Evolutionary conservation across 2,329 filamentous ascomycete species (phyloP).

Genomic region (Plectosphaerella plurivora): DNA sequence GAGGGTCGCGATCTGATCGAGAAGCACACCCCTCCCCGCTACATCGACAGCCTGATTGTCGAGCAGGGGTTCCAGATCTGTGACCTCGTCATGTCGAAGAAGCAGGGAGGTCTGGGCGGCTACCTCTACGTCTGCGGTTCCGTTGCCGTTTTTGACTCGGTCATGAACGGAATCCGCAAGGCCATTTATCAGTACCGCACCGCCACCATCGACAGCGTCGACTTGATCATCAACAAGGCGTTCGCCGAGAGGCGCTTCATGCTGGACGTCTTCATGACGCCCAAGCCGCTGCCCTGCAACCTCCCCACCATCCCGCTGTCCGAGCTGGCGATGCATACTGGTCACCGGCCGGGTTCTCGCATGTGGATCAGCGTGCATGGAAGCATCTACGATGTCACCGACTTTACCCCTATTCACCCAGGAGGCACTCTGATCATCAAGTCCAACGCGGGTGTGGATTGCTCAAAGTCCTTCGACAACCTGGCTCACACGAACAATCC

Average conservation of each 20-base stretch:
- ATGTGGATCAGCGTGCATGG: slow-evolving; percentile 51
- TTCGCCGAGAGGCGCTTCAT: slow-evolving; percentile 53
- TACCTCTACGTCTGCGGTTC: slow-evolving; percentile 20
- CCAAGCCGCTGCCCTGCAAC: slow-evolving; percentile 45
- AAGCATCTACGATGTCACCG: slow-evolving; percentile 47
- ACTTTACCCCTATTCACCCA: slow-evolving; percentile 49
- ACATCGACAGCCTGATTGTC: slow-evolving; percentile 46
- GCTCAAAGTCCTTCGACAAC: slow-evolving; percentile 46
- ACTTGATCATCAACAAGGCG: slow-evolving; percentile 44
- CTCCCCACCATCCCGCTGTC: slow-evolving; percentile 45
- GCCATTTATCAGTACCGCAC: slow-evolving; percentile 49
- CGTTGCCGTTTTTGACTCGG: slow-evolving; percentile 40
- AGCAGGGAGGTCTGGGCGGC: slow-evolving; percentile 40
- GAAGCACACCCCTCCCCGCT: slow-evolving; percentile 42
- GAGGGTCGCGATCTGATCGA: slow-evolving; percentile 43
- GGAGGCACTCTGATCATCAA: slow-evolving; percentile 49
- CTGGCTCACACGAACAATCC: slow-evolving; percentile 51
- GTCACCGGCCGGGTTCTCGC: slow-evolving; percentile 38
- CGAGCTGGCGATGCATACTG: slow-evolving; percentile 44
- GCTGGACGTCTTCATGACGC: slow-evolving; percentile 54
- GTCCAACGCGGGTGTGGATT: slow-evolving; percentile 49
- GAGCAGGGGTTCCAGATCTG: slow-evolving; percentile 46
- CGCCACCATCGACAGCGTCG: slow-evolving; percentile 45
- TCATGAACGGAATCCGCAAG: slow-evolving; percentile 50
- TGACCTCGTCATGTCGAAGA: slow-evolving; percentile 53